Base-by-base conservation (phyloP, 2,329 filamentous ascomycete genomes). In the Xylariales sp. region DNA sequence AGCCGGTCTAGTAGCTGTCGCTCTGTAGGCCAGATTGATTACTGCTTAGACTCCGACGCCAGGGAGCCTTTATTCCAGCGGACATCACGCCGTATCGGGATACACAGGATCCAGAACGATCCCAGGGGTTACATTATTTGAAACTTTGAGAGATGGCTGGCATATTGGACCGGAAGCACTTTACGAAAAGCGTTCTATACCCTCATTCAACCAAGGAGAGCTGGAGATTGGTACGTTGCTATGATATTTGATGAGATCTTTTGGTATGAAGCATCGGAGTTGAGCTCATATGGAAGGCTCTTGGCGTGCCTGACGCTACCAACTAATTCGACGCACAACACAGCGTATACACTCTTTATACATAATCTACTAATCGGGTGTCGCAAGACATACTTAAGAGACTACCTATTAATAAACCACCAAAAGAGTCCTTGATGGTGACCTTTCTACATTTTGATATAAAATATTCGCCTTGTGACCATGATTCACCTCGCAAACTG, bases 1-100 rank as follows among this genome's bases (percentile, higher is more conserved):
- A 22, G 68, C 59, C 31, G 68, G 62, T 43, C 44, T 66, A 27
- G 64, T 59, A 37, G 64, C 61, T 16, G 40, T 71, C 29, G 51
- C 62, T 42, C 47, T 69, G 45, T 69, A 60, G 54, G 43, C 16
- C 32, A 20, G 38, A 36, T 8, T n/a, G 15, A 22, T 39, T 14
- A 22, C 34, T 14, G 29, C 16, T 19, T 25, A 20, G 24, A 45
- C 14, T 44, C n/a, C n/a, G n/a, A n/a, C n/a, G n/a, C n/a, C n/a
- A n/a, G n/a, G n/a, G n/a, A n/a, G n/a, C n/a, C n/a, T n/a, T n/a
- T n/a, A n/a, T n/a, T n/a, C n/a, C n/a, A n/a, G n/a, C n/a, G n/a
- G n/a, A n/a, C n/a, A n/a, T n/a, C n/a, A n/a, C n/a, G n/a, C n/a
- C n/a, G n/a, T n/a, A n/a, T n/a, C n/a, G n/a, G n/a, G n/a, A n/a